Evolutionary conservation across 2,329 filamentous ascomycete genomes (phyloP).

Genomic region (Xylaria sp.): DNA sequence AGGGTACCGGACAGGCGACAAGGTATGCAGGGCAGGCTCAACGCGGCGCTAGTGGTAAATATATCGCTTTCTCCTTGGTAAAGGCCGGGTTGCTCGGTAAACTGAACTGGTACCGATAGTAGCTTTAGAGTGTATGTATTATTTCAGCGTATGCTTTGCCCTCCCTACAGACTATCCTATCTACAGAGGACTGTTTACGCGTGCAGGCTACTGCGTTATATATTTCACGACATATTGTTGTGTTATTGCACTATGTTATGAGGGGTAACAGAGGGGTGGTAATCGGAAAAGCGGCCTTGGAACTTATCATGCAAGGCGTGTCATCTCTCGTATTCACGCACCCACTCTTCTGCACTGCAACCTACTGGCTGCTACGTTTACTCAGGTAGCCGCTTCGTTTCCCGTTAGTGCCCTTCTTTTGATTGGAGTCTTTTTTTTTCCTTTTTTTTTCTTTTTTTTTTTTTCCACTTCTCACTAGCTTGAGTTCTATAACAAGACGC

Average conservation of each 20-base stretch:
- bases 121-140: neutral
- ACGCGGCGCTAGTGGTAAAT: too few relatives aligned
- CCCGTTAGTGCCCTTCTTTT: neutral
- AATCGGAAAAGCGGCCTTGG: constrained; percentile 21
- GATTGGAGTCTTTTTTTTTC: too few relatives aligned
- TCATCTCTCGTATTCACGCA: constrained; percentile 38
- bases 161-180: neutral
- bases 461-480: neutral
- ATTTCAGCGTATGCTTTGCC: neutral
- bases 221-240: constrained; percentile 16
- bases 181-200: neutral
- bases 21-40: too few relatives aligned
- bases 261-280: constrained; percentile 3
- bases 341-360: constrained; percentile 22
- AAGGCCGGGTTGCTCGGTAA: neutral
- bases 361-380: neutral
- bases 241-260: neutral
- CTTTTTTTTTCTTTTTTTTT: too few relatives aligned
- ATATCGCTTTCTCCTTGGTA: neutral
- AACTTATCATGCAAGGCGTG: constrained; percentile 22
- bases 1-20: neutral
- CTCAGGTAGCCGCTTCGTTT: neutral
- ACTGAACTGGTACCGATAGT: neutral
- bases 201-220: neutral
- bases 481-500: neutral